Base-by-base conservation (phyloP, 1,284 basidiomycete species). In the Malassezia dermatis region DNA sequence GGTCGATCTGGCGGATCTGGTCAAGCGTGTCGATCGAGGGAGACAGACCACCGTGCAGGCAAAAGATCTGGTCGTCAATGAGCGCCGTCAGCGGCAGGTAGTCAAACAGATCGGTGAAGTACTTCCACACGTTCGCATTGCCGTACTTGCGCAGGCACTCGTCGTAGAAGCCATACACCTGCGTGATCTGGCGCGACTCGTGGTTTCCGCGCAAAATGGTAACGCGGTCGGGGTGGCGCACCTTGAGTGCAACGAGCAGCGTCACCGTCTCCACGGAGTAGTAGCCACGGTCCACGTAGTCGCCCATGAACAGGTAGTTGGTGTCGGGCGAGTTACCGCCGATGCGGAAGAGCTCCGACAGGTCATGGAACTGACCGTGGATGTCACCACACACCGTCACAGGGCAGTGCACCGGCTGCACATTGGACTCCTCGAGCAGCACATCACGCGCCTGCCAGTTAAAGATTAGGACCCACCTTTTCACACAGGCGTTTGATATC, bases 301-400 rank as follows among this genome's bases (percentile, higher is more conserved):
- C 93, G 42, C 94, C 94, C 94, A 99, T 99, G 81, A 99, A 99
- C 66, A 99, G 86, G 78, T 99, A 99, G 79, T 98, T 99, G 61
- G 94, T 96, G 79, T 98, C 94, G 56, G 93, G 94, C 40, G 91
- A 96, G 80, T 96, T 96, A 59, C 93, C 94, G 51, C 94, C 93
- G 75, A 99, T 98, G 53, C 91, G 86, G 80, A 99, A 99, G 43
- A 99, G 85, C 77, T 98, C 94, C 59, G 90, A 94, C 53, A 99
- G 85, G 80, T 99, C 94, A 56, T 65, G 65, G 78, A 98, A 99
- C 84, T 99, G 93, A 59, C 93, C 93, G 77, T 98, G 93, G 64
- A 98, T 96, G 79, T 98, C 93, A 64, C 71, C 71, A 51, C 71
- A 73, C 19, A 73, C 71, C 12, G 71, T 73, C 40, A 73, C 71